Conservation (phyloP, 768 basidiomycete species). For the Auricularia sp. region DNA sequence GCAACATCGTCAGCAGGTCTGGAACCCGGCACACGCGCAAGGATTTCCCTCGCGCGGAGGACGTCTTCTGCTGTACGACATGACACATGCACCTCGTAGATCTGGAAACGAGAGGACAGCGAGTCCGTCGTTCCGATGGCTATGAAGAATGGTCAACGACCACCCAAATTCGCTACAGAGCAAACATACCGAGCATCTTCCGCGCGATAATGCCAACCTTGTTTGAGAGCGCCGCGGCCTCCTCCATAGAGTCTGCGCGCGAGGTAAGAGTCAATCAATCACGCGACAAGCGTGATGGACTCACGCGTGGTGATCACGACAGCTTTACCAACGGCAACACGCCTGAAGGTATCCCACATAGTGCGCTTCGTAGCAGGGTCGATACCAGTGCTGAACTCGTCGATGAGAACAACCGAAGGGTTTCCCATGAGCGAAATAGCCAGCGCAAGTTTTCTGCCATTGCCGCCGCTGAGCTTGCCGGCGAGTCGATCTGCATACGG, state of each 20-base stretch:
- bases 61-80: conserved; percentile 56
- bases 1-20: conserved; percentile 65
- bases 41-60: conserved; percentile 44
- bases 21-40: conserved; percentile 53
- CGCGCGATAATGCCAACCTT: conserved; percentile 71
- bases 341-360: conserved; percentile 67
- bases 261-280: not conserved
- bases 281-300: conserved; percentile 16
- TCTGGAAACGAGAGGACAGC: conserved; percentile 56
- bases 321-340: conserved; percentile 56
- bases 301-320: conserved; percentile 63
- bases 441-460: conserved; percentile 65
- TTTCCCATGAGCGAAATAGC: conserved; percentile 76
- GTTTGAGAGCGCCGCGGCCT: conserved; percentile 66
- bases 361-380: conserved; percentile 78
- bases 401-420: conserved; percentile 67
- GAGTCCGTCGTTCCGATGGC: conserved; percentile 59
- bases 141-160: conserved; percentile 17
- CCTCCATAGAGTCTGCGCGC: conserved; percentile 66
- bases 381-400: conserved; percentile 76
- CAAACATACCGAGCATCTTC: conserved; percentile 48
- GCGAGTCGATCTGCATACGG: conserved; percentile 62
- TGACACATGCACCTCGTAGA: conserved; percentile 69
- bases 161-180: not conserved
- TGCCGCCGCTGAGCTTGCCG: conserved; percentile 67